Conservation (phyloP, 2,329 filamentous ascomycete genomes). For the Dothideomycetes sp. region DNA sequence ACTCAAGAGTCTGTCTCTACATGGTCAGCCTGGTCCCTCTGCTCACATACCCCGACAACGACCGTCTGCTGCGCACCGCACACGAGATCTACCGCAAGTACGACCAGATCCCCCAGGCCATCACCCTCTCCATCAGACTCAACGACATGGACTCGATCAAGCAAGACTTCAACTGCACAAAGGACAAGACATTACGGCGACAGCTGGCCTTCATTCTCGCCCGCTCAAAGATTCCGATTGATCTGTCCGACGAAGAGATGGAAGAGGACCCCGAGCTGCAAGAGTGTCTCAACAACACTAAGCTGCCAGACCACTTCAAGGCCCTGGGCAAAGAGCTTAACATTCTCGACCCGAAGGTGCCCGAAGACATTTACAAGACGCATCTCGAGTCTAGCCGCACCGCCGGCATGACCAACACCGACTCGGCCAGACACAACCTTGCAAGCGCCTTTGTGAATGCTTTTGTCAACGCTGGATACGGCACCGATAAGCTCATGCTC, state of each 20-base stretch:
- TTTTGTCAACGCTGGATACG: conserved; percentile 92
- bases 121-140: conserved; percentile 84
- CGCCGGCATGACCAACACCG: conserved; percentile 83
- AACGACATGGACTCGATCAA: conserved; percentile 74
- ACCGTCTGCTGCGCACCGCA: conserved; percentile 84
- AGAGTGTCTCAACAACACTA: conserved; percentile 79
- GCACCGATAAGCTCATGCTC: conserved; percentile 96
- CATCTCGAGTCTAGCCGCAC: conserved; percentile 93
- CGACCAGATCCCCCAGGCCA: conserved; percentile 85
- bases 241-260: conserved; percentile 49
- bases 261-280: conserved; percentile 64
- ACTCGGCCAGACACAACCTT: conserved; percentile 91
- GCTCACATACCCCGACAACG: conserved; percentile 94
- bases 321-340: conserved; percentile 90
- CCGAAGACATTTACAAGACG: conserved; percentile 98
- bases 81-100: conserved; percentile 91
- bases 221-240: conserved; percentile 78
- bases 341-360: conserved; percentile 90
- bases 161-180: conserved; percentile 67
- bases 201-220: conserved; percentile 91
- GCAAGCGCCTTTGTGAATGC: conserved; percentile 94
- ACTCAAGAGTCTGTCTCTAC: conserved; percentile 85
- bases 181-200: conserved; percentile 74
- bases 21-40: conserved; percentile 99
- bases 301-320: conserved; percentile 86